Evolutionary conservation across 164 flowering plant species (phyloP).

Genomic region (Vitis amurensis): DNA sequence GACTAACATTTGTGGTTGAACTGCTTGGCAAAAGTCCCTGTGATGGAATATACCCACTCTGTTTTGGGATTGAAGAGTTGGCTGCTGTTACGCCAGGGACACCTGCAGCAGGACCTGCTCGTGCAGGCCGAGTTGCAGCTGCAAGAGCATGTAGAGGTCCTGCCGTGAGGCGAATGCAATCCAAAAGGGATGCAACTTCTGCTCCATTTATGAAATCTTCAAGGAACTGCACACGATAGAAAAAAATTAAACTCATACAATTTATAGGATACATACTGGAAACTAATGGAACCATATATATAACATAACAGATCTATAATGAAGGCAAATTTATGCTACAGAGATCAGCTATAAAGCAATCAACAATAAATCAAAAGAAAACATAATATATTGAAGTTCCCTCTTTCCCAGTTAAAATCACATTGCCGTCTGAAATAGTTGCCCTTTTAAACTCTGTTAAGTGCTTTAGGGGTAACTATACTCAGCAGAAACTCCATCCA

Average conservation of each 20-base stretch:
- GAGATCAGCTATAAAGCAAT: background rate
- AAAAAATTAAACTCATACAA: background rate
- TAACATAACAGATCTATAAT: background rate
- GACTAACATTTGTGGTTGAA: constrained; percentile 45
- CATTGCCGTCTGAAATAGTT: background rate
- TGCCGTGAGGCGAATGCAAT: constrained; percentile 95
- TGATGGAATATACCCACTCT: constrained; percentile 42
- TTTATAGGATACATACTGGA: background rate
- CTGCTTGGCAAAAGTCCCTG: constrained; percentile 53
- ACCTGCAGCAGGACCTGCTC: constrained; percentile 84
- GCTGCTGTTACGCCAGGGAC: constrained; percentile 55
- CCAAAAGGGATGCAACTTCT: constrained; percentile 92
- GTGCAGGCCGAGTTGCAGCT: constrained; percentile 96
- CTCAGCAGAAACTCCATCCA: background rate
- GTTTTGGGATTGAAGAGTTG: constrained; percentile 54
- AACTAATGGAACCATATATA: background rate
- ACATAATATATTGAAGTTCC: background rate
- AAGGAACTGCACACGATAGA: constrained; percentile 57
- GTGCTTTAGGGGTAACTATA: background rate
- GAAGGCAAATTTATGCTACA: background rate
- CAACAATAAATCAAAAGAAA: background rate
- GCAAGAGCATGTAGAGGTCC: constrained; percentile 97
- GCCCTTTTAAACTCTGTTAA: background rate
- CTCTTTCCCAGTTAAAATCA: no score
- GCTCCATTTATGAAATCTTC: constrained; percentile 99